Conservation (phyloP, 176 grass and related monocot genomes). For the Triticum timopheevii region DNA sequence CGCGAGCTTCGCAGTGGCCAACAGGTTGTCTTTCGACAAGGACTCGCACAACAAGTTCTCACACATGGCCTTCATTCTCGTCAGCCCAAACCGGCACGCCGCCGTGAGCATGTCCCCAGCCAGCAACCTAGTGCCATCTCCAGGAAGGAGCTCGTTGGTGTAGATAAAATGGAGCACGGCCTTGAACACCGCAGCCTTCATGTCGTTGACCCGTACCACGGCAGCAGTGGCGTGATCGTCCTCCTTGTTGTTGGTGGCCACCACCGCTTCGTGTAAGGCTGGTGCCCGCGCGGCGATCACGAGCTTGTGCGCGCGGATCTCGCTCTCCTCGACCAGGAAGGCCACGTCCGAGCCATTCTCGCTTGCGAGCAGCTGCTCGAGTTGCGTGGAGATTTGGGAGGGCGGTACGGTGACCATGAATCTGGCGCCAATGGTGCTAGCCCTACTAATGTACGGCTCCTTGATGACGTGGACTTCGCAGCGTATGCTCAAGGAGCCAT, state of each 20-base stretch:
- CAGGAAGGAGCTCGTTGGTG: neutral
- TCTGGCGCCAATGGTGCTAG: neutral
- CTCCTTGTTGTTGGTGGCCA: neutral
- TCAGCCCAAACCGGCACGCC: neutral
- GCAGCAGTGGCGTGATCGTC: neutral
- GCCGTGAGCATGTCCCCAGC: neutral
- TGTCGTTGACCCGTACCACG: neutral
- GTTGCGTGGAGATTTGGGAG: neutral
- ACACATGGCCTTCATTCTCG: neutral
- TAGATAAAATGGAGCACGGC: neutral
- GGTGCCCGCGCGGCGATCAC: neutral
- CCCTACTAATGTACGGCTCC: neutral
- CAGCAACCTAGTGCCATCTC: neutral
- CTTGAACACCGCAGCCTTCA: neutral
- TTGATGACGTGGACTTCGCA: neutral
- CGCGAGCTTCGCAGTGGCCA: neutral
- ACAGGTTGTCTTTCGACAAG: neutral
- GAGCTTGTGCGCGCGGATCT: neutral
- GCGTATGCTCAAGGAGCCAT: neutral
- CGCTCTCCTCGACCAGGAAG: neutral
- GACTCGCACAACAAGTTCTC: neutral
- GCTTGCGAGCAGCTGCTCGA: neutral
- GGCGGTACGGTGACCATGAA: neutral
- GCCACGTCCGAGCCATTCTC: neutral
- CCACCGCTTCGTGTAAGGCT: neutral